These are phyloP conservation scores for Rusavskia elegans DNA, from an alignment of 495 filamentous ascomycete genomes.

Conservation along the genomic window DNA sequence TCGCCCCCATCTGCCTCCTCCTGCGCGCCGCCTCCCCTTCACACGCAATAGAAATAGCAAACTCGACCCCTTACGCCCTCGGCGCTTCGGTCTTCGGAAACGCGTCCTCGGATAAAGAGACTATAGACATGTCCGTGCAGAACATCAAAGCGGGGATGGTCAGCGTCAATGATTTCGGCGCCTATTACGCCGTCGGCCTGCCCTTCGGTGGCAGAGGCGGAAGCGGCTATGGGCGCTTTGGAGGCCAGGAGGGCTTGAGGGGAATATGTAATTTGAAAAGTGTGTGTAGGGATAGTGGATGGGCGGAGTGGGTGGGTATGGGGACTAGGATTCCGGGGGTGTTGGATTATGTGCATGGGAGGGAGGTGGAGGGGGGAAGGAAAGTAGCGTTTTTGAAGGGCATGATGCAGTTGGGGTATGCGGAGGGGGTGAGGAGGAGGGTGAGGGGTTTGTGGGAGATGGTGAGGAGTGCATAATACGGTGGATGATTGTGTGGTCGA, in stretches of 20 bases:
- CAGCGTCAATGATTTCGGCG: slow-evolving; percentile 84
- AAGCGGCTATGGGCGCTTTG: slow-evolving; percentile 87
- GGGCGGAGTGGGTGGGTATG: slow-evolving; percentile 33
- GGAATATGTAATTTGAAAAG: slow-evolving; percentile 75
- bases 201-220: slow-evolving; percentile 68
- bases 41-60: slow-evolving; percentile 54
- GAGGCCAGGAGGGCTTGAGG: slow-evolving; percentile 74
- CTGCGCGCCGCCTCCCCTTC: slow-evolving; percentile 49
- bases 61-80: slow-evolving; percentile 61
- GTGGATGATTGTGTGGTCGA: neutral
- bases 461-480: slow-evolving; percentile 13
- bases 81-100: slow-evolving; percentile 71
- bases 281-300: slow-evolving; percentile 61
- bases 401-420: slow-evolving; percentile 48
- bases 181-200: slow-evolving; percentile 79
- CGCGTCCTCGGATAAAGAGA: slow-evolving; percentile 14
- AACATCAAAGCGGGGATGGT: slow-evolving; percentile 77
- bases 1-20: slow-evolving; percentile 75
- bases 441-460: slow-evolving; percentile 32
- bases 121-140: slow-evolving; percentile 43
- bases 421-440: slow-evolving; percentile 30
- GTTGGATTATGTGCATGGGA: slow-evolving; percentile 60
- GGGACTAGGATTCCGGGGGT: slow-evolving; percentile 63
- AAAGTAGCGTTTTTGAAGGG: slow-evolving; percentile 46
- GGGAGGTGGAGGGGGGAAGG: slow-evolving; percentile 28